Evolutionary conservation across 139 green algal species (phyloP), one percentile per base, ranked within the genome.

Genomic region (Coelastrella sp.): DNA sequence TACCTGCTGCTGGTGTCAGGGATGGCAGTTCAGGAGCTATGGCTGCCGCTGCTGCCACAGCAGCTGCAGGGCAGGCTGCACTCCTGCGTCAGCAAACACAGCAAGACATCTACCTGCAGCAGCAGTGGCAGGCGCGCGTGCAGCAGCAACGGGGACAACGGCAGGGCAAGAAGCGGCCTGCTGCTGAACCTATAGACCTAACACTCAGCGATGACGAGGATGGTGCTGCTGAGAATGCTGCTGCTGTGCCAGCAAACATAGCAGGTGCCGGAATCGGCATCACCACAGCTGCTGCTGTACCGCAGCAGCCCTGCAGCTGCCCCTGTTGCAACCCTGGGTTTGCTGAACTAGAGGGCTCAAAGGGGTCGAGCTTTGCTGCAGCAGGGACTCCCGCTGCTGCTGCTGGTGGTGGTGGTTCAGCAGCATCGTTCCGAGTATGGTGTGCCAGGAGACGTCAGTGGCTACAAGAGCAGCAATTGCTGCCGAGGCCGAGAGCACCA

Each of bases 11-110:
- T 47, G 32, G 32, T 47, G 32, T 47, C 32, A 1, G 32, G 32
- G 32, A 47, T 47, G 32, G 20, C 71, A 23, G 2, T 32, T 16
- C 71, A 77, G 19, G 16, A 20, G 71, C 32, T 22, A 64, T 83
- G 32, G 6, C 71, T 23, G 20, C 7, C 54, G 17, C 16, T 77
- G 71, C 19, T 23, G 73, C 60, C 20, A 73, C 4, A 65, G 73
- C 71, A 83, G 85, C 73, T 83, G 85, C 66, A 82, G 60, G 22
- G 73, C n/a, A 71, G 13, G 64, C 32, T 82, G 84, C 68, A 89
- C 8, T 71, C 3, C 68, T 0, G 85, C 57, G 10, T 5, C 32
- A 75, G 73, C 23, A 64, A 19, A 54, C 19, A 65, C 77, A 66
- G 77, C 74, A 80, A 59, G 11, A 58, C 7, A 20, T 8, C n/a